A percentile compares a stretch with the other conserved stretches of the same genome.
Evolutionary conservation across 371 early-diverging fungal genomes (phyloP).

Genomic region (Mortierella sp.): DNA sequence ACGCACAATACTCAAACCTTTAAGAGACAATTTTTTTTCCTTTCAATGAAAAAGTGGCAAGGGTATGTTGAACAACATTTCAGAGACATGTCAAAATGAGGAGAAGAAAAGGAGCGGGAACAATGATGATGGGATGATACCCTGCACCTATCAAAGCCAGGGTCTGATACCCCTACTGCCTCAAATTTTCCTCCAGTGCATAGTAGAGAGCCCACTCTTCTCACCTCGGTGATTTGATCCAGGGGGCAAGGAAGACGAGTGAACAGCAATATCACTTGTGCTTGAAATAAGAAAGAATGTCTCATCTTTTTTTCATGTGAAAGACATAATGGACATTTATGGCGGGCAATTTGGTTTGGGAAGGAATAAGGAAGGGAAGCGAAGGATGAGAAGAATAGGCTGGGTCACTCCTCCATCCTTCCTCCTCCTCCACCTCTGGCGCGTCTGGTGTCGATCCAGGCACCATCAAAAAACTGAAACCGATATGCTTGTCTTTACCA

Average conservation of each 20-base stretch:
- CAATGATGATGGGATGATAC: neutral
- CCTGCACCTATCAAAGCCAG: too few relatives aligned
- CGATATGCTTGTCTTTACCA: neutral
- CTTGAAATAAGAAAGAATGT: neutral
- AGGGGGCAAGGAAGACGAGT: neutral
- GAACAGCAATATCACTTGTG: neutral
- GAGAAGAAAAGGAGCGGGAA: neutral
- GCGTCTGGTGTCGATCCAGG: neutral
- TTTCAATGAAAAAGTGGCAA: neutral
- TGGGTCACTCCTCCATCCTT: too few relatives aligned
- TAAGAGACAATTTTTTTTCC: neutral
- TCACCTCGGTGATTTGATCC: neutral
- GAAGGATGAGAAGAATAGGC: too few relatives aligned
- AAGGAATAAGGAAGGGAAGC: too few relatives aligned
- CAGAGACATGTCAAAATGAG: neutral
- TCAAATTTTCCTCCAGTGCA: too few relatives aligned
- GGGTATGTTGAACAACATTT: neutral
- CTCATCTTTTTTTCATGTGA: neutral
- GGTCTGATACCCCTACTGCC: too few relatives aligned
- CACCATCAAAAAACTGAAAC: neutral
- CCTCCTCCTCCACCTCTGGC: too few relatives aligned
- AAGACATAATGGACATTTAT: too few relatives aligned
- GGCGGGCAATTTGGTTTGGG: too few relatives aligned
- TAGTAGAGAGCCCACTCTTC: too few relatives aligned
- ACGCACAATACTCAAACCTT: neutral